A percentile compares a stretch with the other conserved stretches of the same genome.
Conservation (phyloP, 2,329 filamentous ascomycete genomes). For the Emergomyces orientalis region DNA sequence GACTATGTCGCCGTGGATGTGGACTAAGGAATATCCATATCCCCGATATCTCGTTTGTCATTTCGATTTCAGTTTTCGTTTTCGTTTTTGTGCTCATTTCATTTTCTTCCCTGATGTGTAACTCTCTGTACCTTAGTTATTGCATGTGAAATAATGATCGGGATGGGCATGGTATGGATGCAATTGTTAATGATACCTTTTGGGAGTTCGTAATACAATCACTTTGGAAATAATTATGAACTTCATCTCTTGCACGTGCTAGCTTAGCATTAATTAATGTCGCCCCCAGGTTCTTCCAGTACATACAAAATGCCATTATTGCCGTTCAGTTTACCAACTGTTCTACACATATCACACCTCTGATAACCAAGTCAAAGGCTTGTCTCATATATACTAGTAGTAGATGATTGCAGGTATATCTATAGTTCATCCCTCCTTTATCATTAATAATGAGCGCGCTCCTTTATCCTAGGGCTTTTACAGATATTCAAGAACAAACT, state of each 20-base stretch:
- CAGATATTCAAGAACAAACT: no score
- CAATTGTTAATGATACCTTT: background rate
- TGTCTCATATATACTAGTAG: no score
- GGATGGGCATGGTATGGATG: background rate
- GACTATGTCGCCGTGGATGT: slow-evolving; percentile 54
- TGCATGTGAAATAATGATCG: background rate
- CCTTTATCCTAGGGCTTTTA: no score
- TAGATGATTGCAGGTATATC: no score
- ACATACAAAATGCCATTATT: no score
- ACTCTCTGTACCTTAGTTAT: background rate
- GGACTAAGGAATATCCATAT: slow-evolving; percentile 27
- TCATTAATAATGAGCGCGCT: no score
- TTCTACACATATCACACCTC: no score
- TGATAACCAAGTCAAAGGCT: no score
- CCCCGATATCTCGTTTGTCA: background rate
- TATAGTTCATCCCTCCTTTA: no score
- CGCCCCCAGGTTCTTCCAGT: no score
- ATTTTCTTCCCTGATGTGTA: background rate
- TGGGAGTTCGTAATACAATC: background rate
- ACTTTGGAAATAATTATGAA: background rate
- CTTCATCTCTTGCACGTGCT: background rate
- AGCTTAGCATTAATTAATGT: background rate
- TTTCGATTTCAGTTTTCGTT: background rate
- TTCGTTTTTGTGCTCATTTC: background rate
- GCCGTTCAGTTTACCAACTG: no score